Percentiles rank a stretch among this genome's conserved stretches.
These are phyloP conservation scores for Geranium incanum DNA, from an alignment of 441 rosid species.

Conservation along the genomic window DNA sequence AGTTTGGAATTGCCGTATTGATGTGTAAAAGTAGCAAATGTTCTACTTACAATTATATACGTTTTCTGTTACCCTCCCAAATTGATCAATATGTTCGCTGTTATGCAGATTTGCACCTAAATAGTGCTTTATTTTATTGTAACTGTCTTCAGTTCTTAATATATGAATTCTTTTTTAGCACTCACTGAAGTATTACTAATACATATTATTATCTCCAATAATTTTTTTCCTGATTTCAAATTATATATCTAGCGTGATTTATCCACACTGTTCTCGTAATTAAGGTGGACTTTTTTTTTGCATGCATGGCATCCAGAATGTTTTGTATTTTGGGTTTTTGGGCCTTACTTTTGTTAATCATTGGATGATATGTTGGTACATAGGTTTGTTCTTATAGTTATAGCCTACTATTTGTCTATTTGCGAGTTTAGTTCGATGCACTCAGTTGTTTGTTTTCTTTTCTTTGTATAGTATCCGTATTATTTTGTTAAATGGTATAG, in stretches of 20 bases:
- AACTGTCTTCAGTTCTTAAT: background rate
- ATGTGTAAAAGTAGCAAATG: too few relatives aligned
- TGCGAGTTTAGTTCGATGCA: background rate
- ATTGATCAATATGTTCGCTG: background rate
- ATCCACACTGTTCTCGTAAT: background rate
- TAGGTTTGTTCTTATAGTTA: background rate
- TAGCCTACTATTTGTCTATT: background rate
- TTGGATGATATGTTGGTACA: background rate
- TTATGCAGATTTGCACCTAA: background rate
- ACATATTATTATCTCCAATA: background rate
- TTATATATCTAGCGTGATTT: too few relatives aligned
- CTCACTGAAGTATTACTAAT: background rate
- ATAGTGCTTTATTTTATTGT: background rate
- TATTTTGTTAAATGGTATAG: background rate
- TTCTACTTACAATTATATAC: background rate
- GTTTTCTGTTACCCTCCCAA: background rate
- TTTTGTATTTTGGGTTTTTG: background rate
- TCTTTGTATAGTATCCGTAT: background rate
- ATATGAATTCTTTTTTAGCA: background rate
- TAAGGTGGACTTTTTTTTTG: background rate
- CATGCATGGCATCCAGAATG: background rate
- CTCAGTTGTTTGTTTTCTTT: constrained; percentile 6
- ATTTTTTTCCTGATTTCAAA: background rate
- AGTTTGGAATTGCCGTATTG: too few relatives aligned
- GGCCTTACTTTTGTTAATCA: background rate